Base-by-base conservation (phyloP, 176 grass and related monocot genomes). In the Poa pratensis region DNA sequence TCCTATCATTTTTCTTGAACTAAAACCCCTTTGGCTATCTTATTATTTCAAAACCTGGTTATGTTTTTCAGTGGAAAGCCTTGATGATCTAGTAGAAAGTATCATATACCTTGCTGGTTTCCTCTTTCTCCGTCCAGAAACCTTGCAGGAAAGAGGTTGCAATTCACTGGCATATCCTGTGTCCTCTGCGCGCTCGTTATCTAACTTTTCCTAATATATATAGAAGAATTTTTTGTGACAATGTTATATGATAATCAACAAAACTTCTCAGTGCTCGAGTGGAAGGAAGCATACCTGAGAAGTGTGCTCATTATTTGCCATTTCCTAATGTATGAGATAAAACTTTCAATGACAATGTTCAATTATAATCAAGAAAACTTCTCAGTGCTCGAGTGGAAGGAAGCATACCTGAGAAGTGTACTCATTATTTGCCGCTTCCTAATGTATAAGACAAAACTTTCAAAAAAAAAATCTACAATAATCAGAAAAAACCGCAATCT, bases 61-160 rank as follows among this genome's bases (percentile, higher is more conserved):
- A 75, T 75, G 24, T 51, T 75, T 72, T 75, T 75, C 71, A 51
- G 71, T 75, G 15, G 27, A 28, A 51, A 75, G 15, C 45, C 22
- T 73, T 74, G 23, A 74, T 49, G 71, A 73, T 49, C 40, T 46
- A 74, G 50, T 48, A 18, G 69, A 73, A 46, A 73, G 70, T 74
- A 51, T 16, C 46, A 53, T 86, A 81, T 58, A 90, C 85, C 86
- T 88, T 84, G 79, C 34, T 30, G 78, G 10, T 63, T 89, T 90
- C 62, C 42, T 85, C 87, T 82, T 95, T 84, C 83, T 89, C 63
- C 64, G 73, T 88, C 69, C 80, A 84, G 76, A 16, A 79, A 24
- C 81, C 58, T 63, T 91, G 58, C 12, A n/a, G 1, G 50, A 60
- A 89, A 75, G 19, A 82, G 45, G 24, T 82, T 82, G 73, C 40